Evolutionary conservation across 179 eudicot genomes (phyloP), one percentile per base, ranked within the genome.

Genomic region (Sideroxylon spinosum): DNA sequence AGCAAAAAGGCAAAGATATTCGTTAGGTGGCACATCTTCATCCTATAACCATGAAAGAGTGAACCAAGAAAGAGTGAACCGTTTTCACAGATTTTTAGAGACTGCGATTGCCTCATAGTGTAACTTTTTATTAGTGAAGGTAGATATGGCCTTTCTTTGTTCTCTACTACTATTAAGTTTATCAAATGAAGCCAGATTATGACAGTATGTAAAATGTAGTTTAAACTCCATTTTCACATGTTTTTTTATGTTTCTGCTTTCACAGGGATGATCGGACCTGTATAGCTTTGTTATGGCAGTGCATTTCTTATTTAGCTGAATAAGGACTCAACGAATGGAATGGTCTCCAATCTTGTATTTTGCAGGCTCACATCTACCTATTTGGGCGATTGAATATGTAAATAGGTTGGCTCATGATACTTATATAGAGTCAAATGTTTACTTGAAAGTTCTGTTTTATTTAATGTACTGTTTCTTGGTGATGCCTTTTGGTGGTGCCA

Each of bases 81-180:
- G 89, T 44, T 95, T 95, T 64, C 89, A 86, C 78, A 83, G 71
- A 81, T 74, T 91, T 80, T 74, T 93, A 37, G 44, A 37, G 44
- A 37, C 44, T 37, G 44, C 44, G 78, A 79, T 81, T 22, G 73
- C 86, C 19, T 78, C 84, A 17, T 80, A 69, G 71, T 76, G 26
- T 26, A 14, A 25, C 22, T 1, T 65, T 46, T 44, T 22, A 13
- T 57, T 16, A 50, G 53, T 3, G 63, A 77, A 37, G 44, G 44
- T 78, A 66, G 67, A 55, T 65, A 64, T 29, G 46, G 6, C 28
- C 20, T 70, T 20, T 62, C 63, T 49, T 11, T 23, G 1, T 74
- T 37, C 55, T 13, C 6, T 20, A 17, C 6, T 4, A 14, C 1
- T 37, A 37, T 3, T 6, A 25, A 20, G 9, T 19, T 17, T 6